Base-by-base conservation (phyloP, 305 asterid genomes). In the Rubia peregrina region DNA sequence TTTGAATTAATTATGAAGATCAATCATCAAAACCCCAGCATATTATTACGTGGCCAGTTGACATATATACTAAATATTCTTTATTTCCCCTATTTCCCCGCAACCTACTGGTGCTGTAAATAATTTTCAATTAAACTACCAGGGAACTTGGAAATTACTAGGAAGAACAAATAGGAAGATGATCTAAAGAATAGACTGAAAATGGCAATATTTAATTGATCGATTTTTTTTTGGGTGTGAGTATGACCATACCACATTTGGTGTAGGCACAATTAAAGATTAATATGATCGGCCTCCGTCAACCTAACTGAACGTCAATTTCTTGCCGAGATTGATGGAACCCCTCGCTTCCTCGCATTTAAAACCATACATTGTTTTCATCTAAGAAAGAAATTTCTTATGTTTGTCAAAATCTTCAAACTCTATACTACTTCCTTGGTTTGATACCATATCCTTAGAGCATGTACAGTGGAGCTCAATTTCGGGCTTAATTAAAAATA, bases 241-340 rank as follows among this genome's bases (percentile, higher is more conserved):
- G n/a, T n/a, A 13, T 41, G 30, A 46, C 26, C 2, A 48, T 67
- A 46, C 71, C 71, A 48, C 71, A 67, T 67, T 67, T 48, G 44
- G 30, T 14, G 71, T 67, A 26, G 71, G 71, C 61, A 46, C 61
- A 67, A 48, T 30, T 44, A 30, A 21, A 48, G 65, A 61, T 26
- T 67, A 46, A 46, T 3, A 22, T 24, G 41, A 14, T 1, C 49
- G 21, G 61, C 38, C 5, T 48, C 55, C 55, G 14, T 41, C 44
- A 41, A 41, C 44, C 5, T 41, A 41, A 57, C 71, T 38, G 24
- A 36, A 44, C 71, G 16, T 19, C 61, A 24, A 46, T 67, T 67
- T 67, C 61, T 48, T 24, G 61, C 71, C 43, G 9, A 26, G 61
- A 48, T 46, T 67, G 71, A 67, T 48, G 26, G 26, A 24, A 24